A percentile compares a stretch with the other conserved stretches of the same genome.
phyloP scores from a whole-genome alignment of 1,284 basidiomycete genomes.

The Microbotryomycetes sp. region DNA sequence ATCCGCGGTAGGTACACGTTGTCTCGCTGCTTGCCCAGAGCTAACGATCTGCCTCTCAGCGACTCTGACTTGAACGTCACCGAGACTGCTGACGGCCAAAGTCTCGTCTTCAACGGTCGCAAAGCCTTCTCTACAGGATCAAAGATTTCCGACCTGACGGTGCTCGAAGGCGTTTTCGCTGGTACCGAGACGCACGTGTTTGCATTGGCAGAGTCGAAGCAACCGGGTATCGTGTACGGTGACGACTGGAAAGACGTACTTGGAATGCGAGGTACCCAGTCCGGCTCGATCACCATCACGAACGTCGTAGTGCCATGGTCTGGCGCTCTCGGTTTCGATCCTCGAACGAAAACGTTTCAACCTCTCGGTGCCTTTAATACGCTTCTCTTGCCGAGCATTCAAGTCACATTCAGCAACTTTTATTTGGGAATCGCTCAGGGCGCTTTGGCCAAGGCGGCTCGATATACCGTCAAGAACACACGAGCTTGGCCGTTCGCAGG shows the following conservation, averaged over 20 bases:
- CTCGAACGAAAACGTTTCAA: slow-evolving; percentile 21
- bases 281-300: slow-evolving; percentile 36
- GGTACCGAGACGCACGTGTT: slow-evolving; percentile 35
- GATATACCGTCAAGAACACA: slow-evolving; percentile 39
- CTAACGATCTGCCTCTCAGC: not conserved
- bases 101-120: slow-evolving; percentile 37
- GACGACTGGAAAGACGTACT: slow-evolving; percentile 41
- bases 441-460: slow-evolving; percentile 34
- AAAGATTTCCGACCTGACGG: slow-evolving; percentile 40
- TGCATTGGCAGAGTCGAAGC: slow-evolving; percentile 35
- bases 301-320: slow-evolving; percentile 36
- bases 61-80: slow-evolving; percentile 38
- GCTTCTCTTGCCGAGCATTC: slow-evolving; percentile 39
- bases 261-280: slow-evolving; percentile 40
- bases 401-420: slow-evolving; percentile 40
- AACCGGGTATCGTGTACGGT: slow-evolving; percentile 38
- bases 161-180: slow-evolving; percentile 38
- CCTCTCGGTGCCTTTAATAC: slow-evolving; percentile 38
- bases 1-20: slow-evolving; percentile 31
- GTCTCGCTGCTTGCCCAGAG: not conserved
- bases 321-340: slow-evolving; percentile 34
- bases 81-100: slow-evolving; percentile 25
- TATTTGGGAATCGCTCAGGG: slow-evolving; percentile 41
- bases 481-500: slow-evolving; percentile 39
- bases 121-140: slow-evolving; percentile 41